These are phyloP conservation scores for Helotiales sp. DNA, from an alignment of 2,329 filamentous ascomycete genomes.

Conservation along the genomic window DNA sequence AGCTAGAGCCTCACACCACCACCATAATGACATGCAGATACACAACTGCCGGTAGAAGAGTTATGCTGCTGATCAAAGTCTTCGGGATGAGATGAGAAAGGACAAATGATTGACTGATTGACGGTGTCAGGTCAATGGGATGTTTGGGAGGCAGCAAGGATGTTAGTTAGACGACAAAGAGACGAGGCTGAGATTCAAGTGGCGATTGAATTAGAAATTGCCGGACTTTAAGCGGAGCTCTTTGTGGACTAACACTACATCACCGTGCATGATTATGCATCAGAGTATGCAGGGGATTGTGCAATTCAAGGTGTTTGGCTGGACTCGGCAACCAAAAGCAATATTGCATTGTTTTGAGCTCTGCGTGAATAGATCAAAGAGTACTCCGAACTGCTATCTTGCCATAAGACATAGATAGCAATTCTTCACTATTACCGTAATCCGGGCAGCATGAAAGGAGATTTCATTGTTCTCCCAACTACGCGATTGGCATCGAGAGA, in stretches of 20 bases:
- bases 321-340: neutral
- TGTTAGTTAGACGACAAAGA: slow-evolving; percentile 4
- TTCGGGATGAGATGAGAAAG: neutral
- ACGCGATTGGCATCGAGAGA: no score
- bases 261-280: neutral
- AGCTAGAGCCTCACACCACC: slow-evolving; percentile 4
- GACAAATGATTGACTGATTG: neutral
- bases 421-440: no score
- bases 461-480: no score
- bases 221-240: neutral
- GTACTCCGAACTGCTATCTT: no score
- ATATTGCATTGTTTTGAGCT: no score
- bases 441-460: no score
- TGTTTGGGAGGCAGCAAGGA: neutral
- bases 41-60: neutral
- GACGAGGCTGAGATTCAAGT: slow-evolving; percentile 1
- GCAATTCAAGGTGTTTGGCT: neutral
- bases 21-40: neutral
- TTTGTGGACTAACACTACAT: neutral
- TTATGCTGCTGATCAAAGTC: neutral
- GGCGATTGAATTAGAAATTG: neutral
- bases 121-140: neutral
- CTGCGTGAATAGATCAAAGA: no score
- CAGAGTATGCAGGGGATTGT: neutral
- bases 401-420: no score